Evolutionary conservation across 495 filamentous ascomycete genomes (phyloP).

Genomic region (Melanomma pulvis-pyrius): DNA sequence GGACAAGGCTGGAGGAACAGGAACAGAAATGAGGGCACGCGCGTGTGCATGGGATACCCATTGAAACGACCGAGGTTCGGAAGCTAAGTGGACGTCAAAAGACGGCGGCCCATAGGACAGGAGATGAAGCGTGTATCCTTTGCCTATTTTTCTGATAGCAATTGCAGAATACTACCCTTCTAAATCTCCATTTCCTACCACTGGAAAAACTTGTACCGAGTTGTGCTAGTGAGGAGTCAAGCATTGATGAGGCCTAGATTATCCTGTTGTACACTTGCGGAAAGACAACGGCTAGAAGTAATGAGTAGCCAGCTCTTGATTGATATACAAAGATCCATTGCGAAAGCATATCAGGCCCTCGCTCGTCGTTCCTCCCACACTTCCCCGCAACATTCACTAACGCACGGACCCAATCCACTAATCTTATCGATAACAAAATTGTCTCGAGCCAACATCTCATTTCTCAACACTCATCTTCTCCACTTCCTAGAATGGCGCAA

Average conservation of each 20-base stretch:
- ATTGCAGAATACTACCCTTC: too few relatives aligned
- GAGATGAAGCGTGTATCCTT: too few relatives aligned
- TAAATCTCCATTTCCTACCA: too few relatives aligned
- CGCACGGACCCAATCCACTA: not conserved
- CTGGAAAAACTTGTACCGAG: too few relatives aligned
- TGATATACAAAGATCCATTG: too few relatives aligned
- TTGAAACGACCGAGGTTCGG: not conserved
- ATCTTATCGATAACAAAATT: constrained; percentile 14
- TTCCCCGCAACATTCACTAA: not conserved
- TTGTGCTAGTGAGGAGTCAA: not conserved
- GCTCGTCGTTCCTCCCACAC: not conserved
- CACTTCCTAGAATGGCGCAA: not conserved
- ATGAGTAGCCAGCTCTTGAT: too few relatives aligned
- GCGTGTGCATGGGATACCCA: not conserved
- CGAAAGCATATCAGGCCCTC: not conserved
- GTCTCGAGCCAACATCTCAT: not conserved
- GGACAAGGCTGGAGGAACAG: not conserved
- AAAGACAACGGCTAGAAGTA: too few relatives aligned
- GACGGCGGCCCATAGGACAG: not conserved
- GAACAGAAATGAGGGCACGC: not conserved
- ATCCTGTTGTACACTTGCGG: too few relatives aligned
- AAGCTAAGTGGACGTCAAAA: not conserved
- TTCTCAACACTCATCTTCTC: not conserved
- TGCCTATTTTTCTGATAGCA: too few relatives aligned
- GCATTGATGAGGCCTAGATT: not conserved